phyloP scores from a whole-genome alignment of 805 yeast genomes.

The Suhomyces sp. region DNA sequence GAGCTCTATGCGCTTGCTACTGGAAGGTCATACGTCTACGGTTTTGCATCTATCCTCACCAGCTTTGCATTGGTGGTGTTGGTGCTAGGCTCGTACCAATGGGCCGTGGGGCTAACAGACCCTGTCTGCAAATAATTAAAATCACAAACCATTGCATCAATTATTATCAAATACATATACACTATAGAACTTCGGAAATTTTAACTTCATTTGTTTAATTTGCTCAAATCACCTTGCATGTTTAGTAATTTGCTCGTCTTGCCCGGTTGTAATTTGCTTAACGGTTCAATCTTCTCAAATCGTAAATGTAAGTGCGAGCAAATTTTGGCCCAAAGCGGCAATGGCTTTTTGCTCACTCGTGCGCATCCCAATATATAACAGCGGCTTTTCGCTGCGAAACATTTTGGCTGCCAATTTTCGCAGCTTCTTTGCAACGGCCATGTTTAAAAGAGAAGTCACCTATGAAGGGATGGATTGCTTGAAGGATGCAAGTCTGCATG shows the following conservation, averaged over 20 bases:
- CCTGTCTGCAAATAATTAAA: slow-evolving; percentile 4
- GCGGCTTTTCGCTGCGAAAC: not conserved
- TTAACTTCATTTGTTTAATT: not conserved
- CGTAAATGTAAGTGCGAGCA: slow-evolving; percentile 3
- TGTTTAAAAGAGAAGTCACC: slow-evolving; percentile 14
- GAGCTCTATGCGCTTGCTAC: slow-evolving; percentile 48
- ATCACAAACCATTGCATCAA: no score
- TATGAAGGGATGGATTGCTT: slow-evolving; percentile 41
- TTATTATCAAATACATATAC: no score
- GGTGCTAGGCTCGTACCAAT: slow-evolving; percentile 68
- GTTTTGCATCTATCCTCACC: slow-evolving; percentile 40
- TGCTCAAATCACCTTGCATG: not conserved
- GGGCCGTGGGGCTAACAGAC: slow-evolving; percentile 51
- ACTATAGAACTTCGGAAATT: no score
- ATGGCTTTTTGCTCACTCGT: slow-evolving; percentile 1
- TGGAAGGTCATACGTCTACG: slow-evolving; percentile 49
- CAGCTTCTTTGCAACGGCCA: not conserved
- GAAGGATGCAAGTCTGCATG: slow-evolving; percentile 21
- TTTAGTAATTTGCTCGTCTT: not conserved
- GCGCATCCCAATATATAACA: not conserved
- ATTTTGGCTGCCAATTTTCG: slow-evolving; percentile 2
- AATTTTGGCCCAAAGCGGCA: not conserved
- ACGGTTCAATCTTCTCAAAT: not conserved
- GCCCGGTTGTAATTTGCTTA: not conserved
- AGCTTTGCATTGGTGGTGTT: slow-evolving; percentile 53